These are phyloP conservation scores for Pseudogymnoascus pannorum DNA, from an alignment of 2,329 filamentous ascomycete genomes.

Conservation along the genomic window DNA sequence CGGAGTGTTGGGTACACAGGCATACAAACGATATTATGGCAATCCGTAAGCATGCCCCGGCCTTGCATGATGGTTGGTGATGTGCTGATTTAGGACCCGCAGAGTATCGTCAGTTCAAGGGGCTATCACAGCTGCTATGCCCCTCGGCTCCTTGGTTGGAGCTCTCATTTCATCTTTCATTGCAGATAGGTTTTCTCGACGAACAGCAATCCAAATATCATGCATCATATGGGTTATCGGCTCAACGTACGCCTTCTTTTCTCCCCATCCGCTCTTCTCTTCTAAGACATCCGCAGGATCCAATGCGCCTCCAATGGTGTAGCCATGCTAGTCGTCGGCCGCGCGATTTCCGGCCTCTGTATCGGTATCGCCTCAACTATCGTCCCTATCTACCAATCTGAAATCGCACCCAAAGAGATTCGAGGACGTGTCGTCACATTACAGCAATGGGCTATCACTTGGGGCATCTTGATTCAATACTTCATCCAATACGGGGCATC, in stretches of 20 bases:
- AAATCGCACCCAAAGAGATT: conserved; percentile 51
- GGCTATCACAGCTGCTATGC: conserved; percentile 63
- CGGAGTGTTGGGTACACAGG: too few species aligned
- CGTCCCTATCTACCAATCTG: conserved; percentile 61
- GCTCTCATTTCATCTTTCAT: conserved; percentile 52
- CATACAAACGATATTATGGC: too few species aligned
- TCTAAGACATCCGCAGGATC: conserved; percentile 48
- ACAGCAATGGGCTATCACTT: conserved; percentile 69
- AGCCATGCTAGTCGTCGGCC: conserved; percentile 45
- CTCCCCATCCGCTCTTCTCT: too few species aligned
- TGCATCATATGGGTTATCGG: conserved; percentile 37
- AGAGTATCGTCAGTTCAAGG: too few species aligned
- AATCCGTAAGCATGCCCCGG: too few species aligned
- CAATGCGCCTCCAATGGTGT: conserved; percentile 51
- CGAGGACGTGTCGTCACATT: conserved; percentile 63
- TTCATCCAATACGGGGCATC: conserved; percentile 42
- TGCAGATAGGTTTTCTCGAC: conserved; percentile 48
- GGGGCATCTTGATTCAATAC: conserved; percentile 46
- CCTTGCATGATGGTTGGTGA: too few species aligned
- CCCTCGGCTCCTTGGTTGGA: conserved; percentile 61
- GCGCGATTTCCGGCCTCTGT: conserved; percentile 55
- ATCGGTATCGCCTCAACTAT: conserved; percentile 57
- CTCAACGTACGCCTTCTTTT: too few species aligned
- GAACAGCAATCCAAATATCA: conserved; percentile 41
- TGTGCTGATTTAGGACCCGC: too few species aligned